These are phyloP conservation scores for Astrothelium macrocarpum DNA, from an alignment of 495 filamentous ascomycete species.

Conservation along the genomic window DNA sequence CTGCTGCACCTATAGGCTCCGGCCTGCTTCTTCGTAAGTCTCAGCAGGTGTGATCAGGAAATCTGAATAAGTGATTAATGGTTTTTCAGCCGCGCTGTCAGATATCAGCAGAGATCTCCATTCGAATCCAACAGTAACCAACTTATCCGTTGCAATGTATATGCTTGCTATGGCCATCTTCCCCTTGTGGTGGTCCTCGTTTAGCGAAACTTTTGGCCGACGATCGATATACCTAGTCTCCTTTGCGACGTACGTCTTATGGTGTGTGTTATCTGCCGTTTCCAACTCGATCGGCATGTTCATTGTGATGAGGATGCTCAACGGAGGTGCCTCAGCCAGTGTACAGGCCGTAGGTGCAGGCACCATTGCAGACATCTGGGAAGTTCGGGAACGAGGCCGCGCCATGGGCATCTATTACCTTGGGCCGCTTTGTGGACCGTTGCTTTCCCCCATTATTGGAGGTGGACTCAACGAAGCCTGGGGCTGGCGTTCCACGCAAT, in stretches of 20 bases:
- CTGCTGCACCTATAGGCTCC: slow-evolving; percentile 74
- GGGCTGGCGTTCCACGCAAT: slow-evolving; percentile 79
- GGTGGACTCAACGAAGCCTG: slow-evolving; percentile 61
- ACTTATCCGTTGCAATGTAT: slow-evolving; percentile 76
- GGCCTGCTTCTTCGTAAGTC: slow-evolving; percentile 73
- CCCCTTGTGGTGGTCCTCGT: slow-evolving; percentile 89
- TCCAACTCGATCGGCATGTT: slow-evolving; percentile 74
- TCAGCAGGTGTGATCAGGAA: background rate
- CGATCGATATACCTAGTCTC: slow-evolving; percentile 78
- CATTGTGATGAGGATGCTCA: slow-evolving; percentile 71
- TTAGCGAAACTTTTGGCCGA: slow-evolving; percentile 74
- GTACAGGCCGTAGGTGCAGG: slow-evolving; percentile 91
- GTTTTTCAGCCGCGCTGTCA: slow-evolving; percentile 54
- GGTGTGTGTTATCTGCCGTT: slow-evolving; percentile 61
- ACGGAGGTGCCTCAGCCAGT: slow-evolving; percentile 74
- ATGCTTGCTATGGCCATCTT: slow-evolving; percentile 88
- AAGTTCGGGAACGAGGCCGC: slow-evolving; percentile 61
- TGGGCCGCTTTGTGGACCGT: slow-evolving; percentile 76
- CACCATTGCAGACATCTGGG: slow-evolving; percentile 89
- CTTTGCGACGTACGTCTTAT: slow-evolving; percentile 72
- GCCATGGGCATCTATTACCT: slow-evolving; percentile 95
- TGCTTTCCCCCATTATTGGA: slow-evolving; percentile 80
- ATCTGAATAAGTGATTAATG: background rate
- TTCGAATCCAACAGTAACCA: slow-evolving; percentile 60
- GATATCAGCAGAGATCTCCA: slow-evolving; percentile 58